Evolutionary conservation across 768 basidiomycete species (phyloP), one percentile per base, ranked within the genome.

Genomic region (Rhizopogon sp.): DNA sequence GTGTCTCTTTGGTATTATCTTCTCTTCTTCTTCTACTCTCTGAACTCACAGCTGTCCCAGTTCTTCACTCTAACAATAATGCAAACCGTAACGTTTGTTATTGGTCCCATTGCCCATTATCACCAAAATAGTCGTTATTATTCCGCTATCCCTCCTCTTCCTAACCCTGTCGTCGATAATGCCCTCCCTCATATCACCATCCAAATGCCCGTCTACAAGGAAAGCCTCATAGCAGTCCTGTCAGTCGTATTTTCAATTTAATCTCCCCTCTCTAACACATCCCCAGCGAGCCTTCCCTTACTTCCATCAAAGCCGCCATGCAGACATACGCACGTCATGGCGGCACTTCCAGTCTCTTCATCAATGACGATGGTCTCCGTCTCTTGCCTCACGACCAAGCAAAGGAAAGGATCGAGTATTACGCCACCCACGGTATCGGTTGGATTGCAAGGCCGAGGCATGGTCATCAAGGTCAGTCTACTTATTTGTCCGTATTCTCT

Each of bases 261-360:
- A 43, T 54, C 13, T 3, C 28, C 11, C 9, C 3, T 16, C 47
- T 3, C 43, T 58, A 53, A 16, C 25, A 35, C 50, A 14, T 16
- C 39, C 6, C 7, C 45, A 70, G 75, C 62, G 66, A 78, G 0
- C 78, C 76, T 22, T 79, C 78, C 0, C 76, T 80, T 54, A 74
- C 79, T 35, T 82, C 80, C 3, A 63, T 84, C 52, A 84, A 84
- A 62, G 76, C 73, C 66, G 81, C 82, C 6, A 82, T 84, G 73
- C 79, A 80, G 60, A 83, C 81, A 11, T 83, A 84, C 59, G 84
- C 84, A 31, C 76, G 82, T 4, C 83, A 85, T 60, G 84, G 83
- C n/a, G 84, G 84, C 2, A 77, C 77, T 0, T 79, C 78, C 50
- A 74, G 74, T 16, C 82, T 84, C 58, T 73, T 85, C 57, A 70